Evolutionary conservation across 2,329 filamentous ascomycete genomes (phyloP).

Genomic region (Penicillium sp.): DNA sequence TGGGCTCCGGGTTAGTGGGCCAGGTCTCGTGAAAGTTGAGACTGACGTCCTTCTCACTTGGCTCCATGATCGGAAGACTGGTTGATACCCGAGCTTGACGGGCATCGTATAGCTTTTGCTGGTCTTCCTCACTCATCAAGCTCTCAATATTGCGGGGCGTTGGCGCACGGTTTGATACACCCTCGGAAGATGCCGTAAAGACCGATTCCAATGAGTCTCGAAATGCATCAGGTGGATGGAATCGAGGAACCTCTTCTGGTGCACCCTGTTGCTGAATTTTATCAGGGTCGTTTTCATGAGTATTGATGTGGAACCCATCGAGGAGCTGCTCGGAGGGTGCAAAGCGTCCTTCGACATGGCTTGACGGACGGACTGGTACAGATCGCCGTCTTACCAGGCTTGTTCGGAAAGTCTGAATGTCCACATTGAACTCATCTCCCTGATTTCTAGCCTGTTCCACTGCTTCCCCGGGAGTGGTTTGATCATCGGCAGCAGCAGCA

Average conservation of each 20-base stretch:
- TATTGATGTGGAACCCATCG: constrained; percentile 69
- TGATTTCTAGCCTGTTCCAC: constrained; percentile 75
- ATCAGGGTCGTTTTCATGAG: constrained; percentile 66
- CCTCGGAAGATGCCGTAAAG: constrained; percentile 53
- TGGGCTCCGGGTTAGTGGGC: not conserved
- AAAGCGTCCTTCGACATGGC: constrained; percentile 76
- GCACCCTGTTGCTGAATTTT: constrained; percentile 50
- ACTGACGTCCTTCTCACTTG: not conserved
- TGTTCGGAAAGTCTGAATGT: constrained; percentile 77
- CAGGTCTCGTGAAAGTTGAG: constrained; percentile 1
- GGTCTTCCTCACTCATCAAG: constrained; percentile 77
- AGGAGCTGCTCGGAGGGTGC: constrained; percentile 67
- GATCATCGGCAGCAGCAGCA: constrained; percentile 73
- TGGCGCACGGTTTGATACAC: constrained; percentile 61
- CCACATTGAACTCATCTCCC: constrained; percentile 86
- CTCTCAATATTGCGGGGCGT: constrained; percentile 70
- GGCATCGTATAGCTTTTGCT: constrained; percentile 70
- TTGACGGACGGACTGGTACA: constrained; percentile 70
- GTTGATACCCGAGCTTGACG: constrained; percentile 47
- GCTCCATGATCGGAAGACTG: not conserved
- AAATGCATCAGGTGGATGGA: constrained; percentile 55
- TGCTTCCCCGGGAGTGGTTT: constrained; percentile 78
- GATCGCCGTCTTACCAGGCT: constrained; percentile 44
- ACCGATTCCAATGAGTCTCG: constrained; percentile 66
- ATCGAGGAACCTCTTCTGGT: constrained; percentile 47